A percentile compares a stretch with the other conserved stretches of the same genome.
Evolutionary conservation across 805 yeast species (phyloP).

Genomic region (Metschnikowia lochheadii): DNA sequence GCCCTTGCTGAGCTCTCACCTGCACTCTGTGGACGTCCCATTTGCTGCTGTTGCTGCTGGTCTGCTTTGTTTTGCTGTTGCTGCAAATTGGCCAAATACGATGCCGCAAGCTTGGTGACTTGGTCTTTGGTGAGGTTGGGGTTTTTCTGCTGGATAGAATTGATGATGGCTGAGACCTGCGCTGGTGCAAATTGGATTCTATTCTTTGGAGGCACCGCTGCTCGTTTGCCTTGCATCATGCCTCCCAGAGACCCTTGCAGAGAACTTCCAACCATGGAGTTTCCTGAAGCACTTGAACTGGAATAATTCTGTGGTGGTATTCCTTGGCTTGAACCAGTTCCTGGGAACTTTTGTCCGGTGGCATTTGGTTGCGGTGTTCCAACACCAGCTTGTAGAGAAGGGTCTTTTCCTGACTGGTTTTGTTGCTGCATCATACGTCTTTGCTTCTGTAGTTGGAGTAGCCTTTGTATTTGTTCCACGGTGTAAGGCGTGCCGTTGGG

Average conservation of each 20-base stretch:
- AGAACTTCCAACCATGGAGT: neutral
- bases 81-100: slow-evolving; percentile 56
- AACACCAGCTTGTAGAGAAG: neutral
- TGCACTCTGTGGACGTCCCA: slow-evolving; percentile 15
- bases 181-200: slow-evolving; percentile 50
- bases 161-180: slow-evolving; percentile 62
- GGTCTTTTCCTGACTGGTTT: slow-evolving; percentile 20
- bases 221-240: slow-evolving; percentile 8
- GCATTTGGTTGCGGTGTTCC: neutral
- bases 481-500: slow-evolving; percentile 58
- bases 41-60: slow-evolving; percentile 7
- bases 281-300: neutral
- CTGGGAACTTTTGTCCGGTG: neutral
- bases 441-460: slow-evolving; percentile 50
- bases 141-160: slow-evolving; percentile 60
- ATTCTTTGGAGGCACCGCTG: slow-evolving; percentile 20
- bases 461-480: slow-evolving; percentile 56
- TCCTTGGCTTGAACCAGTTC: neutral
- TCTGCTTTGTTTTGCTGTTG: slow-evolving; percentile 41
- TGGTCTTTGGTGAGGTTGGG: slow-evolving; percentile 61
- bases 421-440: slow-evolving; percentile 45
- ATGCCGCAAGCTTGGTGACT: slow-evolving; percentile 62
- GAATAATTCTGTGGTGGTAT: neutral
- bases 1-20: slow-evolving; percentile 9
- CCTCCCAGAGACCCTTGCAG: slow-evolving; percentile 1